phyloP scores from a whole-genome alignment of 1,139 yeast genomes.

The Pichia sp. region DNA sequence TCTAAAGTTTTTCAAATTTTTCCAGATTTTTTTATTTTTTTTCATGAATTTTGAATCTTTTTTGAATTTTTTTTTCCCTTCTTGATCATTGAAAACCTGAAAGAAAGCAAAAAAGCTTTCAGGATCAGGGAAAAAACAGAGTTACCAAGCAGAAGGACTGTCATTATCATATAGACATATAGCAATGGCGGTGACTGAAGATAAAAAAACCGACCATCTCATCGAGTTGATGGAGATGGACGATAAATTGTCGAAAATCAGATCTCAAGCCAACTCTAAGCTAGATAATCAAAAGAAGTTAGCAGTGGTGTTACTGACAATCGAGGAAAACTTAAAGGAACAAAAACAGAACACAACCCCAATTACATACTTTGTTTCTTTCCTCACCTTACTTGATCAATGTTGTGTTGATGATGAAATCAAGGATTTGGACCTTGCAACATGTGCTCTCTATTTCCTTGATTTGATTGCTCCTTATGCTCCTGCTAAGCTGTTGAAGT shows the following conservation, averaged over 20 bases:
- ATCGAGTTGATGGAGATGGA: conserved; percentile 49
- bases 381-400: conserved; percentile 76
- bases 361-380: conserved; percentile 68
- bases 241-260: conserved; percentile 61
- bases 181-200: conserved; percentile 38
- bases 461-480: conserved; percentile 76
- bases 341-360: conserved; percentile 54
- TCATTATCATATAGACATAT: neutral
- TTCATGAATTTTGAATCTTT: conserved; percentile 8
- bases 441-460: conserved; percentile 74
- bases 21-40: conserved; percentile 5
- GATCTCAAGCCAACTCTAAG: conserved; percentile 69
- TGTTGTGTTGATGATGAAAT: conserved; percentile 48
- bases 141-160: neutral
- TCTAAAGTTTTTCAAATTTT: neutral
- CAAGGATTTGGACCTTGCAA: conserved; percentile 61
- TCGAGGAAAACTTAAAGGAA: conserved; percentile 80
- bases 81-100: conserved; percentile 4
- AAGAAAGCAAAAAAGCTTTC: neutral
- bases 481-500: conserved; percentile 61
- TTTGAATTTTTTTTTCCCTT: conserved; percentile 8
- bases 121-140: neutral
- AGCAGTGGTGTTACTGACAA: conserved; percentile 74
- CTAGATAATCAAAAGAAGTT: conserved; percentile 78
- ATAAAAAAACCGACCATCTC: conserved; percentile 35